Evolutionary conservation across 805 yeast species (phyloP).

Genomic region (Ogataea angusta): DNA sequence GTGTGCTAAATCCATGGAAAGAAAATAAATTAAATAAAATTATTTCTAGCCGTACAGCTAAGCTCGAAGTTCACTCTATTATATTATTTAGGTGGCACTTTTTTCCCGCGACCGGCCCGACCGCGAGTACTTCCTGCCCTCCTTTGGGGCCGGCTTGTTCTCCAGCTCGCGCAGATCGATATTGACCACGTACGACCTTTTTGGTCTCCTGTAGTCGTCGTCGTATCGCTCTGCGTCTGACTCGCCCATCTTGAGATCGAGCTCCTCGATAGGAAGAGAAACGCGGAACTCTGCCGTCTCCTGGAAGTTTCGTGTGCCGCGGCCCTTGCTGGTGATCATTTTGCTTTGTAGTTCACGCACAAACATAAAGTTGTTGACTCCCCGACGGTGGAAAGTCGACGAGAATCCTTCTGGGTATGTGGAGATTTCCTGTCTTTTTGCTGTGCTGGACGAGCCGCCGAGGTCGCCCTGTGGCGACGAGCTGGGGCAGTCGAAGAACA

Average conservation of each 20-base stretch:
- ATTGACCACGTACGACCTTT: slow-evolving; percentile 40
- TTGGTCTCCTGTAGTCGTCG: slow-evolving; percentile 25
- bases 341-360: slow-evolving; percentile 48
- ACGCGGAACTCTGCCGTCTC: slow-evolving; percentile 42
- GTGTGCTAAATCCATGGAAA: background rate
- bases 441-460: slow-evolving; percentile 2
- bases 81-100: background rate
- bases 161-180: slow-evolving; percentile 43
- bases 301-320: slow-evolving; percentile 24
- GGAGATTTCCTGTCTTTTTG: slow-evolving; percentile 25
- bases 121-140: slow-evolving; percentile 7
- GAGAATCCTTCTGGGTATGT: slow-evolving; percentile 48
- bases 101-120: slow-evolving; percentile 5
- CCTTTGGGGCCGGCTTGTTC: slow-evolving; percentile 22
- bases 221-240: slow-evolving; percentile 7
- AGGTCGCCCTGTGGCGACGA: slow-evolving; percentile 22
- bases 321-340: slow-evolving; percentile 38
- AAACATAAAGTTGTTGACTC: slow-evolving; percentile 49
- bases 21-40: background rate
- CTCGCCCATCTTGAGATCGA: slow-evolving; percentile 21
- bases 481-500: slow-evolving; percentile 28
- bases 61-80: background rate
- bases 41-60: background rate
- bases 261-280: slow-evolving; percentile 37
- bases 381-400: slow-evolving; percentile 47